Evolutionary conservation across 129 eudicot genomes (phyloP), one percentile per base, ranked within the genome.

Genomic region (Centaurea solstitialis): DNA sequence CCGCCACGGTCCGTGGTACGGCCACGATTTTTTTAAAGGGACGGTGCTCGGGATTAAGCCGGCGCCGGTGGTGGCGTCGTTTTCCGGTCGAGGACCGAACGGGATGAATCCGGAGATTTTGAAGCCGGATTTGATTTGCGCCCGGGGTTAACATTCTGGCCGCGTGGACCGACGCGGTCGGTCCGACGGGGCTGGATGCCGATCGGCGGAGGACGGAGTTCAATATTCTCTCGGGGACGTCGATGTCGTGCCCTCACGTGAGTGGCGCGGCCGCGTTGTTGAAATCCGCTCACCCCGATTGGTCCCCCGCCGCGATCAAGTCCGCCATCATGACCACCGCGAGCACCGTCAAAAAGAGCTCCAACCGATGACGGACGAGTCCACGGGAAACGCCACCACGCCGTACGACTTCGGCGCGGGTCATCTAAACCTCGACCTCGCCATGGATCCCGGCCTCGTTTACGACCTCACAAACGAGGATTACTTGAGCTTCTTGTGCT

Each of bases 261-360:
- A 93, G 94, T 13, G 98, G 98, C 0, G 98, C 97, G 4, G 98
- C 98, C 0, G 98, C 98, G 0, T 82, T 93, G 86, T 88, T 93
- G 23, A 93, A 91, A 76, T 93, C 98, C 0, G 97, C 97, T 1
- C 98, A 93, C 26, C 98, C 98, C 0, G 98, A 89, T 66, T 93
- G 98, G 98, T 86, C 91, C 30, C 97, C 98, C 20, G 91, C 97
- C 2, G 92, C 92, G 12, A 91, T 93, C 4, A 77, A 89, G 70
- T 93, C 98, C 0, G 97, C 98, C 1, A 87, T 93, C 80, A 93
- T 93, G 98, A 93, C 98, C 10, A 91, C 97, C 0, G 97, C 97
- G 0, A 91, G 81, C 59, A 41, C 86, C 5, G 70, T 78, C 9
- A 93, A 93, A 93, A 93, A 68, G 74, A 85, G 11, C 64, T 89